A percentile compares a stretch with the other conserved stretches of the same genome.
Conservation (phyloP, 2,329 filamentous ascomycete species). For the Paradendryphiella salina region DNA sequence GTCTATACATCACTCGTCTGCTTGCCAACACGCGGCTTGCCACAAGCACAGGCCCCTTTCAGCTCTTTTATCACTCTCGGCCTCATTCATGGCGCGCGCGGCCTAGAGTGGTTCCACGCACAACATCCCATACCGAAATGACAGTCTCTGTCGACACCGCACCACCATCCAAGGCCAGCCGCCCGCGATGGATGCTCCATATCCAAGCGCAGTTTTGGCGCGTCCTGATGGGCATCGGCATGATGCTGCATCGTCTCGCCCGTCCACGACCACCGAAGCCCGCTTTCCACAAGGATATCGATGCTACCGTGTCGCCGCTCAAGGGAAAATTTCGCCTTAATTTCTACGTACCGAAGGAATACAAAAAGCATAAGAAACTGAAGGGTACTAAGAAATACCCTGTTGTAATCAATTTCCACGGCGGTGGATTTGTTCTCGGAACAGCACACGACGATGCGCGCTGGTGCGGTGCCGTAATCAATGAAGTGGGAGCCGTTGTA, state of each 20-base stretch:
- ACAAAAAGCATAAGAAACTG: conserved; percentile 49
- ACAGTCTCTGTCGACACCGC: conserved; percentile 4
- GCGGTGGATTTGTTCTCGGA: conserved; percentile 65
- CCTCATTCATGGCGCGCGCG: conserved; percentile 12
- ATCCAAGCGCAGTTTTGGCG: conserved; percentile 69
- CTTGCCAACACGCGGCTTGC: conserved; percentile 8
- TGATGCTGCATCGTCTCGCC: conserved; percentile 67
- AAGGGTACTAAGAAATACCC: conserved; percentile 55
- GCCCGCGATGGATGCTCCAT: conserved; percentile 62
- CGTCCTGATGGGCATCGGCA: conserved; percentile 68
- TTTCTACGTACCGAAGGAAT: conserved; percentile 64
- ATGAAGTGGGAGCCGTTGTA: conserved; percentile 60
- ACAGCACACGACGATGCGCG: conserved; percentile 63
- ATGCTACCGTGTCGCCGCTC: conserved; percentile 53
- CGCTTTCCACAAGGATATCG: conserved; percentile 61
- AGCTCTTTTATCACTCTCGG: conserved; percentile 2
- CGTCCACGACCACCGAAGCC: conserved; percentile 63
- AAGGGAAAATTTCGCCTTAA: conserved; percentile 57
- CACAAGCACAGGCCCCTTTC: conserved; percentile 19
- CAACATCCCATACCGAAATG: background rate
- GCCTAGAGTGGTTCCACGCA: conserved; percentile 3
- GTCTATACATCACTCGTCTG: conserved; percentile 1
- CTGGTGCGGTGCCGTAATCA: conserved; percentile 61
- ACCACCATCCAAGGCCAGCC: conserved; percentile 31
- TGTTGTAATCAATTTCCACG: conserved; percentile 66